phyloP scores from a whole-genome alignment of 805 yeast species.

The Isabelozyma rhagii region DNA sequence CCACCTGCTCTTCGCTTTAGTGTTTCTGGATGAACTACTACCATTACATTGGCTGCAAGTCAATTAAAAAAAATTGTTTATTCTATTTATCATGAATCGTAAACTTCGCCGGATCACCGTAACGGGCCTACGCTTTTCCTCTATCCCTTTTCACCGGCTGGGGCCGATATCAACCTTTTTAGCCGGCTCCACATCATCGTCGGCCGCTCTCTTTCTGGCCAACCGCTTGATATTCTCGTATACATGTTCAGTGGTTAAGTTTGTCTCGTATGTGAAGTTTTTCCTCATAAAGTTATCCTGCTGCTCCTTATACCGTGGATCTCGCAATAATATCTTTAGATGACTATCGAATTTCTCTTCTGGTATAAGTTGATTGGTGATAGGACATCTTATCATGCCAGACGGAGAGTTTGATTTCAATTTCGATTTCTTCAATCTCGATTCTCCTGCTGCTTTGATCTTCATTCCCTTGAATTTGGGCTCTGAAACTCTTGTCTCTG shows the following conservation, averaged over 20 bases:
- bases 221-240: conserved; percentile 57
- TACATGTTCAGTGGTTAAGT: conserved; percentile 55
- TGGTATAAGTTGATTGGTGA: conserved; percentile 67
- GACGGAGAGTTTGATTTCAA: conserved; percentile 10
- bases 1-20: no score
- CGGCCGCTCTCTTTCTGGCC: conserved; percentile 24
- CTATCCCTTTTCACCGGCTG: neutral
- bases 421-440: conserved; percentile 42
- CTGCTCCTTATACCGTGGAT: conserved; percentile 75
- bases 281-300: conserved; percentile 58
- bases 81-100: neutral
- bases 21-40: no score
- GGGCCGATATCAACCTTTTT: neutral
- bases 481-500: neutral
- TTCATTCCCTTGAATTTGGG: conserved; percentile 50
- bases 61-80: neutral
- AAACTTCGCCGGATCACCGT: neutral
- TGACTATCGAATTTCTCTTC: conserved; percentile 72
- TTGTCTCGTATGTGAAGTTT: conserved; percentile 45
- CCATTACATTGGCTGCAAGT: no score
- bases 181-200: conserved; percentile 9
- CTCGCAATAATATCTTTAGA: conserved; percentile 63
- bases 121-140: no score
- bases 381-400: conserved; percentile 65
- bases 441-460: conserved; percentile 67